Percentiles rank a stretch among this genome's conserved stretches.
These are phyloP conservation scores for Wickerhamiella bombiphila DNA, from an alignment of 805 yeast genomes.

Conservation along the genomic window DNA sequence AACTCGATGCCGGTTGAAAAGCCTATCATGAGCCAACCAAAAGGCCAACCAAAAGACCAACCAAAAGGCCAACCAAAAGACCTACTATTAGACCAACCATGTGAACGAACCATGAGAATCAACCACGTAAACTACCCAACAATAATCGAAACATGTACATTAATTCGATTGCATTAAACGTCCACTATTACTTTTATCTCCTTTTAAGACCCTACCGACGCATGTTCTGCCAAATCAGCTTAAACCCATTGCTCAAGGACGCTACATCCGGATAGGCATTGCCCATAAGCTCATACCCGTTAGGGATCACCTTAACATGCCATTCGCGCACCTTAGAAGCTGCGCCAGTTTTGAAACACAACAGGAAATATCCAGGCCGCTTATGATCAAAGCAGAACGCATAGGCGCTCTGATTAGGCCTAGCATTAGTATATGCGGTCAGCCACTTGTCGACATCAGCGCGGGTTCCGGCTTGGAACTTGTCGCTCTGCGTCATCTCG, in stretches of 20 bases:
- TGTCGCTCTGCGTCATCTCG: slow-evolving; percentile 74
- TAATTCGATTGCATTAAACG: no score
- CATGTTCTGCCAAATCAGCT: slow-evolving; percentile 33
- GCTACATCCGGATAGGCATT: slow-evolving; percentile 82
- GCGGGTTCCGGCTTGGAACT: slow-evolving; percentile 68
- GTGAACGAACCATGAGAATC: no score
- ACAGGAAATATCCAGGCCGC: slow-evolving; percentile 84
- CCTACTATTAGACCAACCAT: no score
- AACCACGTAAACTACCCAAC: no score
- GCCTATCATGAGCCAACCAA: no score
- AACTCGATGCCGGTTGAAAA: no score
- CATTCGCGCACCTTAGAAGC: slow-evolving; percentile 46
- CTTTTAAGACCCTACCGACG: no score
- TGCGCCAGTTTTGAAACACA: slow-evolving; percentile 64
- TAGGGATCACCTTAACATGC: slow-evolving; percentile 83
- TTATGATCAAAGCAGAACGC: slow-evolving; percentile 82
- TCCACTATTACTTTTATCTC: no score
- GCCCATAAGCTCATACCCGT: slow-evolving; percentile 66
- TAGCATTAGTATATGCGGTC: slow-evolving; percentile 77
- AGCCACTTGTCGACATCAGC: slow-evolving; percentile 76
- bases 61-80: no score
- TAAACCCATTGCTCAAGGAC: slow-evolving; percentile 87
- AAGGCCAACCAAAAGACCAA: no score
- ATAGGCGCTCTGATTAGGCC: slow-evolving; percentile 78
- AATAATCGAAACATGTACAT: no score